These are phyloP conservation scores for Kwoniella europaea DNA, from an alignment of 768 basidiomycete species.

Conservation along the genomic window DNA sequence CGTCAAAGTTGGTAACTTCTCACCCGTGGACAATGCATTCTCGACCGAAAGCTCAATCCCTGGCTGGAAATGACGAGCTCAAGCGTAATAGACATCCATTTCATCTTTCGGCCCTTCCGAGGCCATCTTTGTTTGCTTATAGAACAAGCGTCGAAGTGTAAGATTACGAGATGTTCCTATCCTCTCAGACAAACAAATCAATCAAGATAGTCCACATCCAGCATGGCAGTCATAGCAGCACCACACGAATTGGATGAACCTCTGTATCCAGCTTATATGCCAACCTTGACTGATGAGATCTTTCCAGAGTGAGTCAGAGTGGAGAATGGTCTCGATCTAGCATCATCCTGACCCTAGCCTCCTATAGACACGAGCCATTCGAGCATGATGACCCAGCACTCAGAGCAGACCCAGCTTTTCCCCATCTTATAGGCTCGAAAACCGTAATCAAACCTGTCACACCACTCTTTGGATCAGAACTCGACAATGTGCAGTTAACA, in stretches of 20 bases:
- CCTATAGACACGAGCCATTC: conserved; percentile 10
- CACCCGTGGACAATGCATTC: background rate
- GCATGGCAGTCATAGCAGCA: conserved; percentile 9
- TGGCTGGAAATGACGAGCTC: too few relatives aligned
- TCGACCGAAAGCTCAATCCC: too few relatives aligned
- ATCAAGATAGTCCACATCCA: background rate
- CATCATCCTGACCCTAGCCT: too few relatives aligned
- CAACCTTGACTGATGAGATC: conserved; percentile 8
- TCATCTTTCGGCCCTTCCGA: too few relatives aligned
- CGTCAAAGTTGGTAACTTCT: background rate
- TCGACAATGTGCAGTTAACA: conserved; percentile 17
- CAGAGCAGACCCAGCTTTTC: conserved; percentile 11
- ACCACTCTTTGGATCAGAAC: conserved; percentile 22
- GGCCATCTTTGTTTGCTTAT: too few relatives aligned
- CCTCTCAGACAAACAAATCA: too few relatives aligned
- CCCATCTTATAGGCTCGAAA: conserved; percentile 3
- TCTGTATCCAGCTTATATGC: conserved; percentile 24
- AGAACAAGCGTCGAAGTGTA: too few relatives aligned
- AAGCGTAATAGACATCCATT: too few relatives aligned
- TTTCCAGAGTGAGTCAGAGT: conserved; percentile 2
- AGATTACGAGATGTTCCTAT: too few relatives aligned
- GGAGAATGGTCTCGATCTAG: too few relatives aligned
- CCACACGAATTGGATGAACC: conserved; percentile 18
- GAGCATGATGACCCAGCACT: conserved; percentile 19
- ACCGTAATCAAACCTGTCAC: conserved; percentile 12